Base-by-base conservation (phyloP, 768 basidiomycete genomes). In the Russula foetens region DNA sequence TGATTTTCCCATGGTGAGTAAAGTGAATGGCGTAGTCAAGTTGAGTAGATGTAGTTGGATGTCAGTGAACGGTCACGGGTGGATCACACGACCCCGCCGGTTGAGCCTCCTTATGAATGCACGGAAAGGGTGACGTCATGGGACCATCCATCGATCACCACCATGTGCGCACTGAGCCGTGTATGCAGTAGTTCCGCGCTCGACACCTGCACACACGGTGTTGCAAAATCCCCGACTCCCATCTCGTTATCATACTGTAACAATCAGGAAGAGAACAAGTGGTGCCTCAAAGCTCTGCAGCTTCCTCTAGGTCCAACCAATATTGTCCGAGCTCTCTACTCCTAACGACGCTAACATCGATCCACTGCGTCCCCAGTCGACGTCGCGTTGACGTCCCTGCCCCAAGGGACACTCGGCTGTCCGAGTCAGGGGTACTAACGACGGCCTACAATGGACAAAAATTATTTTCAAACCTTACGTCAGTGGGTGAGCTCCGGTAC, bases 361-460 rank as follows among this genome's bases (percentile, higher is more conserved):
- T 43, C 60, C 60, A 38, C 61, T 53, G 39, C 23, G 50, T 24
- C n/a, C 47, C 57, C 66, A 63, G 28, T 59, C 55, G 14, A 60
- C 48, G n/a, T 21, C 53, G 14, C 21, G 23, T 28, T 38, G 33
- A n/a, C 47, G 46, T 48, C 17, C 23, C 21, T 45, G 23, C 23
- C 51, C 31, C 46, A 23, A n/a, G 11, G 39, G 15, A 48, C 17
- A 23, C 19, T 55, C 52, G 19, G 60, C 38, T n/a, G 78, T 60
- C 57, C 68, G 68, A 26, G 72, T 74, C 55, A 84, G 61, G 0
- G 84, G 84, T 39, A 79, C 77, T 54, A 86, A 68, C 21, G 82
- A 83, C 15, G 84, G 84, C 63, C 85, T 62, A 53, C 60, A 39
- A 50, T 11, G 24, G 29, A 43, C 2, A 5, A 31, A 45, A 21